Evolutionary conservation across 78 protist genomes (phyloP).

Genomic region (Monocercomonoides exilis): DNA sequence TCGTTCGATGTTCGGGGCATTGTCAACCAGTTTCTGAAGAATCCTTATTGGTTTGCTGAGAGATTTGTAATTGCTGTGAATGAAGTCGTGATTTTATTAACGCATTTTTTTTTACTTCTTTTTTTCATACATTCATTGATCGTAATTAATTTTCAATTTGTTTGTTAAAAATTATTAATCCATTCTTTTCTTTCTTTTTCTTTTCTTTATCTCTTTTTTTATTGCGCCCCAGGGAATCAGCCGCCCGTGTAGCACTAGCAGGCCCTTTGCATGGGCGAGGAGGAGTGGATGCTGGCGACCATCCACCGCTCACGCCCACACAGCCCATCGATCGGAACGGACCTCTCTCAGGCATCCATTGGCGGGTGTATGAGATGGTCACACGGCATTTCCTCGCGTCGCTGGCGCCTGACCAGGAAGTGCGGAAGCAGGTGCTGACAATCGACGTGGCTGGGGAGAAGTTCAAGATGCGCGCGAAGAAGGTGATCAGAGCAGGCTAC

Average conservation of each 20-base stretch:
- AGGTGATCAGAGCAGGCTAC: not conserved
- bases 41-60: slow-evolving; percentile 8
- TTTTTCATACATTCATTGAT: not conserved
- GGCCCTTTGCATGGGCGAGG: not conserved
- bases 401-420: slow-evolving; percentile 16
- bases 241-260: not conserved
- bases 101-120: not conserved
- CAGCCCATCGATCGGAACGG: not conserved
- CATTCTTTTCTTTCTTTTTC: too few species aligned
- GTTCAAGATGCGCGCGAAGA: not conserved
- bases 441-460: not conserved
- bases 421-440: not conserved
- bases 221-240: not conserved
- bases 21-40: not conserved
- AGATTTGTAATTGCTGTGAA: not conserved
- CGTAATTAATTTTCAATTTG: not conserved
- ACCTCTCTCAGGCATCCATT: not conserved
- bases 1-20: not conserved
- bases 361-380: slow-evolving; percentile 46
- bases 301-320: slow-evolving; percentile 64
- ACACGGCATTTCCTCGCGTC: slow-evolving; percentile 41
- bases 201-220: not conserved
- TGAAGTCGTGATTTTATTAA: too few species aligned
- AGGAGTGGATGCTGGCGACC: slow-evolving; percentile 55
- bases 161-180: not conserved